Conservation (phyloP, 345 rosid species). For the Lenwebbia sp. region DNA sequence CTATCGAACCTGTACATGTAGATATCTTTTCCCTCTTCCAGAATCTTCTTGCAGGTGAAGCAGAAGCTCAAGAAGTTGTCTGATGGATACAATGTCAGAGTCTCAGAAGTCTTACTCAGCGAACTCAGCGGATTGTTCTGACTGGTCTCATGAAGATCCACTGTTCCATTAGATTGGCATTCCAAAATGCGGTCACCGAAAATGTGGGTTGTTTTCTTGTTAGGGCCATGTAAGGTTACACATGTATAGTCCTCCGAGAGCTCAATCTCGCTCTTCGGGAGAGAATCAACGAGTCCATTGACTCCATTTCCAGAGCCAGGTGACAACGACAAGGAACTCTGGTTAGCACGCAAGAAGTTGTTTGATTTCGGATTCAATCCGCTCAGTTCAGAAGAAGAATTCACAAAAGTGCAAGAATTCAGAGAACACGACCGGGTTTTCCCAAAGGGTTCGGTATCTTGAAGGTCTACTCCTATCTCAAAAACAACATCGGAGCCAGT, state of each 20-base stretch:
- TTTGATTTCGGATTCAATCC: slow-evolving; percentile 3
- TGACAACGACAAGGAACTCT: neutral
- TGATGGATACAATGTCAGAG: slow-evolving; percentile 8
- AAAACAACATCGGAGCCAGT: slow-evolving; percentile 45
- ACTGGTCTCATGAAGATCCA: neutral
- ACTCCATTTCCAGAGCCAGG: slow-evolving; percentile 3
- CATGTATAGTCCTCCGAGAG: slow-evolving; percentile 94
- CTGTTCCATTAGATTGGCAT: slow-evolving; percentile 28
- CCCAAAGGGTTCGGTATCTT: slow-evolving; percentile 25
- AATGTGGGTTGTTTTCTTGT: slow-evolving; percentile 73
- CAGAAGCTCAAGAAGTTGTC: slow-evolving; percentile 60
- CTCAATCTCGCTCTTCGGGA: slow-evolving; percentile 65
- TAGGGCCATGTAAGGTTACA: slow-evolving; percentile 69
- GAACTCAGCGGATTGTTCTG: slow-evolving; percentile 2
- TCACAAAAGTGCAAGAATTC: slow-evolving; percentile 22
- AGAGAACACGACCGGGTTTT: slow-evolving; percentile 33
- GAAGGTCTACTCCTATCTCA: slow-evolving; percentile 45
- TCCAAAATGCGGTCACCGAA: slow-evolving; percentile 66
- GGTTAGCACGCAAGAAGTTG: neutral
- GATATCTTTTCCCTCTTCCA: slow-evolving; percentile 57
- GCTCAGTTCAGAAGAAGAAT: slow-evolving; percentile 12
- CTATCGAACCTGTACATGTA: slow-evolving; percentile 66
- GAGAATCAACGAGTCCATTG: slow-evolving; percentile 15
- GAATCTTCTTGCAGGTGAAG: slow-evolving; percentile 53
- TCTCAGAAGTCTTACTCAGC: neutral